Conservation (phyloP, 345 rosid species). For the Boechera retrofracta region DNA sequence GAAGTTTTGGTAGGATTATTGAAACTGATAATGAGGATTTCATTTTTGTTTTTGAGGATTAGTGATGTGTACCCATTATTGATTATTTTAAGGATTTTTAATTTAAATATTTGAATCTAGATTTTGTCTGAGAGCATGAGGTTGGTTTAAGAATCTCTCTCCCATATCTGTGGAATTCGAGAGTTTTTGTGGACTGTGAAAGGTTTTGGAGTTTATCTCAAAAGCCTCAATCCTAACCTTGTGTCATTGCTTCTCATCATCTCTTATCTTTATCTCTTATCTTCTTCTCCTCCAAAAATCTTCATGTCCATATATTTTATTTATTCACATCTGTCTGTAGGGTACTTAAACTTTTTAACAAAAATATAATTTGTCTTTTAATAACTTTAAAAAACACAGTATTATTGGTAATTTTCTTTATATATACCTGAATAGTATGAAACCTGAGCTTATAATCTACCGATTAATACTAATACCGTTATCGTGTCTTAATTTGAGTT, state of each 20-base stretch:
- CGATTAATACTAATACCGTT: no score
- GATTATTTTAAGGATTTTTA: conserved; percentile 12
- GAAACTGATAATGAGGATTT: conserved; percentile 29
- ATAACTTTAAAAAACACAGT: not conserved
- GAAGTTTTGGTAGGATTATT: conserved; percentile 45
- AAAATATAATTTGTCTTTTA: not conserved
- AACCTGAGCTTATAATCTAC: no score
- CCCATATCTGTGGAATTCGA: conserved; percentile 21
- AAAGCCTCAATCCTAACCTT: conserved; percentile 35
- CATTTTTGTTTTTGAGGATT: conserved; percentile 25
- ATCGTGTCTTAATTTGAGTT: no score
- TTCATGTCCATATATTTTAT: conserved; percentile 29
- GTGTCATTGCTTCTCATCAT: conserved; percentile 30
- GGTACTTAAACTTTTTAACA: not conserved
- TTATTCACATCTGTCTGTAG: not conserved
- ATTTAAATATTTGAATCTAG: not conserved
- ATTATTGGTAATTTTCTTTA: not conserved
- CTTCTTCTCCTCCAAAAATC: conserved; percentile 23
- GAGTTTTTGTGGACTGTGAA: conserved; percentile 34
- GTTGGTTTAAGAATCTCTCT: conserved; percentile 11
- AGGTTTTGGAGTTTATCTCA: conserved; percentile 33
- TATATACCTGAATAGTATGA: no score
- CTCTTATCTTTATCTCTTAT: conserved; percentile 45
- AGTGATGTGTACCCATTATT: conserved; percentile 33
- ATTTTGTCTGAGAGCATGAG: not conserved